Evolutionary conservation across 331 rosid species (phyloP), one percentile per base, ranked within the genome.

Genomic region (Quercus phellos): DNA sequence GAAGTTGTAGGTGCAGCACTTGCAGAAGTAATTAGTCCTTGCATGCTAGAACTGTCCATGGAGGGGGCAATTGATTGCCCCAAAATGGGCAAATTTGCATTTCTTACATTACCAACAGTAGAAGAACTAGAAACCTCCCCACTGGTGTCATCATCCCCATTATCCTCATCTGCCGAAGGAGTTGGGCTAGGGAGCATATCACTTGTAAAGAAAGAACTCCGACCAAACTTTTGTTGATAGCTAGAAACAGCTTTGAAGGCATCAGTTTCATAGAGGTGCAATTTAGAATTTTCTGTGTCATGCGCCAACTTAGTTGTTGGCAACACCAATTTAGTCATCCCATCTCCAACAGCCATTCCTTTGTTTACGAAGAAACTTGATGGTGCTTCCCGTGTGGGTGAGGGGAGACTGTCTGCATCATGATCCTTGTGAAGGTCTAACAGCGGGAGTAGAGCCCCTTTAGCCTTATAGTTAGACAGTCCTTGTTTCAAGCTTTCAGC

Each of bases 181-280:
- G 99, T 95, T 80, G 99, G 99, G 83, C 99, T 95, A 73, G 99
- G 99, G 85, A 95, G 97, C 55, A 84, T 81, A 80, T 93, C 98
- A 82, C 60, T 74, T 38, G 80, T 85, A 32, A 86, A 77, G 78
- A 83, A 89, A 34, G 99, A 91, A 82, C 88, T 86, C 78, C 90
- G 92, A 76, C 91, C 91, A 84, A 95, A 94, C 85, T 89, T 95
- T 82, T 93, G 99, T 78, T 95, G 99, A 86, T 95, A 95, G 13
- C 89, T 43, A 26, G 99, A 95, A 81, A 95, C 90, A 77, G 98
- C 98, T 84, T 85, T 93, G 35, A 90, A 32, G n/a, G 98, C 99
- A 73, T 93, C 98, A 51, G 94, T 95, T 83, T 91, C 99, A 78
- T 95, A 95, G 55, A 63, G 78, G 76, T 58, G 97, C 58, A 81